Base-by-base conservation (phyloP, 768 basidiomycete genomes). In the Porphyrellus cyaneotinctus region DNA sequence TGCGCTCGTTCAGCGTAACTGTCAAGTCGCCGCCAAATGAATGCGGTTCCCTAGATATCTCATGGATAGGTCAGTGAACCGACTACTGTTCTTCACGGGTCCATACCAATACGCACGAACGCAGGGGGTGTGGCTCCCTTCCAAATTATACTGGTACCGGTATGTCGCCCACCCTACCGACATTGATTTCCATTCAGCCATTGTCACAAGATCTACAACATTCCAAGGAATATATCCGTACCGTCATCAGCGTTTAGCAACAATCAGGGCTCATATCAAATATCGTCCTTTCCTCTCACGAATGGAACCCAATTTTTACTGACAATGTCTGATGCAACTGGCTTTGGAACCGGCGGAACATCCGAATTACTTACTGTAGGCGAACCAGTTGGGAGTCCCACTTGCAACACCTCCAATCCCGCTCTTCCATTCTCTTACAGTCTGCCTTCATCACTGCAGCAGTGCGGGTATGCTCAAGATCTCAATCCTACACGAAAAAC, bases 281-380 rank as follows among this genome's bases (percentile, higher is more conserved):
- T 76, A 28, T 41, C 68, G 0, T 74, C 73, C 52, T 57, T 88
- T 13, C 72, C 75, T 3, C 68, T 83, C 42, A 28, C 64, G 13
- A 60, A 71, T 10, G 69, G 60, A 26, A 62, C 73, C 17, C 65
- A 71, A 48, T 71, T 88, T 43, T 45, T 88, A 13, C 52, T 84
- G 18, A 76, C 80, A 32, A 85, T 91, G 84, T 89, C 84, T 24
- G 88, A 91, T 62, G 73, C 81, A 17, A 78, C 78, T 24, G 87
- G 86, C 1, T 88, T 84, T 63, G 86, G 72, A 38, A 73, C 82
- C 11, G 88, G 88, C 5, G 88, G 86, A 22, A 73, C 74, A 23
- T 77, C 80, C 11, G 51, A 67, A 39, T 43, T 86, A 7, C 57
- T 84, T 36, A 74, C 71, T 1, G 80, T 83, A 15, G 80, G 75